These are phyloP conservation scores for Cicer arietinum DNA, from an alignment of 306 rosid genomes.

Conservation along the genomic window DNA sequence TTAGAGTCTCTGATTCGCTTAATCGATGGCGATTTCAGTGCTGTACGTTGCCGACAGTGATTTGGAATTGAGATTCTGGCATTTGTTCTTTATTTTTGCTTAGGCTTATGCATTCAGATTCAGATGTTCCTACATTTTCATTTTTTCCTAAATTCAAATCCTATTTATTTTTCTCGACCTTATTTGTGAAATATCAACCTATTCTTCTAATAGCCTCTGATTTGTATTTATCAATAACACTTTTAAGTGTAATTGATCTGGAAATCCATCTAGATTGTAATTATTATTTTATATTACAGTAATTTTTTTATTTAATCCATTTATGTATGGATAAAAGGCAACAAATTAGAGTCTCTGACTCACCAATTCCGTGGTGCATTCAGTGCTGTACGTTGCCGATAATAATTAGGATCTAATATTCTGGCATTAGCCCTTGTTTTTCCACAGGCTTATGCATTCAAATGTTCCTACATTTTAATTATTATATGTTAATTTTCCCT, in stretches of 20 bases:
- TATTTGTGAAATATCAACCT: too few relatives aligned
- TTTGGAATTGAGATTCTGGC: constrained; percentile 65
- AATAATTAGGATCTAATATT: constrained; percentile 68
- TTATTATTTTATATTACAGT: too few relatives aligned
- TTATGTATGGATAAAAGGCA: constrained; percentile 48
- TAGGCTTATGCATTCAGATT: constrained; percentile 66
- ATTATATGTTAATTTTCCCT: neutral
- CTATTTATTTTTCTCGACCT: too few relatives aligned
- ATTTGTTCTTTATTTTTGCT: neutral
- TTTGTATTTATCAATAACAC: too few relatives aligned
- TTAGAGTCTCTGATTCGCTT: constrained; percentile 88
- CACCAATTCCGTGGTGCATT: constrained; percentile 56
- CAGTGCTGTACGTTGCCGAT: constrained; percentile 97
- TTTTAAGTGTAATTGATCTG: too few relatives aligned
- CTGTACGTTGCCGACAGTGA: constrained; percentile 82
- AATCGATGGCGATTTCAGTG: constrained; percentile 63
- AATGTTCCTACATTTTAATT: constrained; percentile 57
- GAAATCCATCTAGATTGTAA: too few relatives aligned
- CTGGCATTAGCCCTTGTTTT: constrained; percentile 56
- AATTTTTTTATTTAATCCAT: too few relatives aligned
- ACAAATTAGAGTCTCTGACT: constrained; percentile 96
- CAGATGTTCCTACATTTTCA: constrained; percentile 54
- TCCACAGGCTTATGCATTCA: constrained; percentile 63
- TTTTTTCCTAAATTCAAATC: neutral
- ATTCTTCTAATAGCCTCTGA: too few relatives aligned